Evolutionary conservation across 495 filamentous ascomycete species (phyloP), one percentile per base, ranked within the genome.

Genomic region (Aspergillus conjunctus): DNA sequence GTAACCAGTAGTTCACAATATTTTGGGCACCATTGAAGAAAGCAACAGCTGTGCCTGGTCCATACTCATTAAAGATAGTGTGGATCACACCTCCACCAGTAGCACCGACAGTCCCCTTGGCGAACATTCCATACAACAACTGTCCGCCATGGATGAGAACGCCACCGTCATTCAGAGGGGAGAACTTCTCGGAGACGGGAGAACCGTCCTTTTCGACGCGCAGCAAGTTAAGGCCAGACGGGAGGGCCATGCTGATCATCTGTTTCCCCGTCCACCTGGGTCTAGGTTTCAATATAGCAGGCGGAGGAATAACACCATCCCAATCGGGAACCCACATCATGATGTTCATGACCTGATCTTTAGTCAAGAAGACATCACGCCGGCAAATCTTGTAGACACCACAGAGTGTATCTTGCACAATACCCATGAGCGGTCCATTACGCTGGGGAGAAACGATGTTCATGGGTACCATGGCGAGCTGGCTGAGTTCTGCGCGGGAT

Each of bases 251-350:
- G 76, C 92, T 96, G 66, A 94, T 87, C 58, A 99, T 88, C 76
- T 99, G 94, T 75, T 99, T 99, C 65, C 94, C 94, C n/a, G 95
- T 97, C 94, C 94, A 99, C 60, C 91, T 85, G 17, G 95, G 92
- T 50, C 89, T 81, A 41, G 94, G 94, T 71, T 93, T 96, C 66
- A 94, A 56, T 60, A 99, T 96, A 10, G 93, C 92, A 14, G 94
- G 94, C 9, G 86, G 83, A 21, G 94, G 94, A 67, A 98, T 91
- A 22, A 93, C 81, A 20, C 94, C 94, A 76, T 99, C 94, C 94
- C 94, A 99, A 30, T 93, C 87, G 22, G 94, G 94, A 51, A 97
- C 92, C 92, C 93, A 98, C 67, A 99, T 80, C 76, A 99, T 88
- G 58, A 94, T 78, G 67, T 97, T 94, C 91, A 97, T 97, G 45